Evolutionary conservation across 345 rosid species (phyloP).

Genomic region (Microthlaspi erraticum): DNA sequence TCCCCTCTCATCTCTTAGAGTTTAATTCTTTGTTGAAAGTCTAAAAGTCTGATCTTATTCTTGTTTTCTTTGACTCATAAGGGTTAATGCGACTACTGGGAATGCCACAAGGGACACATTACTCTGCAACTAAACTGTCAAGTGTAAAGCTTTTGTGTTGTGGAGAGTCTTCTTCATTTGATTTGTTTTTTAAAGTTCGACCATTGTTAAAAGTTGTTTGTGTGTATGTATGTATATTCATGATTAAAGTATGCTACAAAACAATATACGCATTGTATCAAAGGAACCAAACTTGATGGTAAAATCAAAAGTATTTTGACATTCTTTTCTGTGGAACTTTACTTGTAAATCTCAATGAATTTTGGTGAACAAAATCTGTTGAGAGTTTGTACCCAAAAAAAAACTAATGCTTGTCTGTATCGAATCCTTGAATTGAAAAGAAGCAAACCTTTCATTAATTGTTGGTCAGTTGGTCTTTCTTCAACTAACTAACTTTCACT

Average conservation of each 20-base stretch:
- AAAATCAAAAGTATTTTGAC: conserved; percentile 5
- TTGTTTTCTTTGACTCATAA: conserved; percentile 20
- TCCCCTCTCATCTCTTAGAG: conserved; percentile 11
- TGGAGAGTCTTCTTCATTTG: conserved; percentile 19
- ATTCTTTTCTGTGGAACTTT: background rate
- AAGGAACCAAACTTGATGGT: background rate
- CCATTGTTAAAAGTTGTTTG: conserved; percentile 12
- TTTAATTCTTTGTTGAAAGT: background rate
- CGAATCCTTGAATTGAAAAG: background rate
- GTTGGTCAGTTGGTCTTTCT: background rate
- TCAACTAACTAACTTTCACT: conserved; percentile 5
- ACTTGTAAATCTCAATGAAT: conserved; percentile 4
- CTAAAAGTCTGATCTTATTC: conserved; percentile 1
- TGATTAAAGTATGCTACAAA: conserved; percentile 13
- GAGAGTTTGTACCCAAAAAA: background rate
- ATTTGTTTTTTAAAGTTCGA: conserved; percentile 6
- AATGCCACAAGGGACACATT: conserved; percentile 81
- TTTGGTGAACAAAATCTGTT: background rate
- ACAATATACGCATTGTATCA: background rate
- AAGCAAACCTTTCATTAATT: background rate
- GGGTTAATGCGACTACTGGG: conserved; percentile 81
- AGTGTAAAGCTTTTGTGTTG: conserved; percentile 11
- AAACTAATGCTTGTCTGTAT: background rate
- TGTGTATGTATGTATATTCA: conserved; percentile 1
- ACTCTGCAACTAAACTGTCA: conserved; percentile 66